phyloP scores from a whole-genome alignment of 208 protist genomes.

The Trypanosoma boissoni region DNA sequence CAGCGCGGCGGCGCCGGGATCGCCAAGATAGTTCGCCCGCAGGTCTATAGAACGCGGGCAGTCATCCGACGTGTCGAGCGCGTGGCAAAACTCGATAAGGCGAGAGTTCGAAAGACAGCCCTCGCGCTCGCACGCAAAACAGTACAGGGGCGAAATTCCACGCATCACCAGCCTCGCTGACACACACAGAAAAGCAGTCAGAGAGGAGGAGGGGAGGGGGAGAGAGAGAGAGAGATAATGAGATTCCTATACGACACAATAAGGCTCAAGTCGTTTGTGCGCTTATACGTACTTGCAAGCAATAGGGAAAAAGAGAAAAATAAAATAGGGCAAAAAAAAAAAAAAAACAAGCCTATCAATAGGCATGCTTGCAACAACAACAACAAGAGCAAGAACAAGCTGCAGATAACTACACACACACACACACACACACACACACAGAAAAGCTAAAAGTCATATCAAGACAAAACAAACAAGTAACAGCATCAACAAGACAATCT shows the following conservation, averaged over 20 bases:
- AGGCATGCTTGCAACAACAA: not conserved
- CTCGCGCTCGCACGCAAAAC: constrained; percentile 59
- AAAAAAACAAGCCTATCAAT: not conserved
- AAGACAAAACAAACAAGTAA: constrained; percentile 1
- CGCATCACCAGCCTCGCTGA: too few species aligned
- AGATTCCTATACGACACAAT: too few species aligned
- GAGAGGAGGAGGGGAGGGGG: too few species aligned
- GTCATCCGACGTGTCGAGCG: constrained; percentile 37
- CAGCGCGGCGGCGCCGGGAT: constrained; percentile 59
- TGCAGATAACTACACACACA: not conserved
- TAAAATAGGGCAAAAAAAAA: constrained; percentile 8
- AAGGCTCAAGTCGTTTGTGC: too few species aligned
- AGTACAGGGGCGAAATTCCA: constrained; percentile 58
- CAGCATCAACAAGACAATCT: not conserved
- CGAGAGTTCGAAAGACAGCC: constrained; percentile 53
- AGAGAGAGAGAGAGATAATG: too few species aligned
- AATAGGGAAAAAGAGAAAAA: not conserved
- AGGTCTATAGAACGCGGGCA: constrained; percentile 47
- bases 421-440: not conserved
- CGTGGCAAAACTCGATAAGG: constrained; percentile 47
- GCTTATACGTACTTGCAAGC: too few species aligned
- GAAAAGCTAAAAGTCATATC: not conserved
- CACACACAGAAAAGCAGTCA: too few species aligned
- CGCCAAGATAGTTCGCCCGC: constrained; percentile 58
- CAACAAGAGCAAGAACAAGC: constrained; percentile 2